A percentile compares a stretch with the other conserved stretches of the same genome.
Evolutionary conservation across 495 filamentous ascomycete genomes (phyloP).

Genomic region (Geopyxis carbonaria): DNA sequence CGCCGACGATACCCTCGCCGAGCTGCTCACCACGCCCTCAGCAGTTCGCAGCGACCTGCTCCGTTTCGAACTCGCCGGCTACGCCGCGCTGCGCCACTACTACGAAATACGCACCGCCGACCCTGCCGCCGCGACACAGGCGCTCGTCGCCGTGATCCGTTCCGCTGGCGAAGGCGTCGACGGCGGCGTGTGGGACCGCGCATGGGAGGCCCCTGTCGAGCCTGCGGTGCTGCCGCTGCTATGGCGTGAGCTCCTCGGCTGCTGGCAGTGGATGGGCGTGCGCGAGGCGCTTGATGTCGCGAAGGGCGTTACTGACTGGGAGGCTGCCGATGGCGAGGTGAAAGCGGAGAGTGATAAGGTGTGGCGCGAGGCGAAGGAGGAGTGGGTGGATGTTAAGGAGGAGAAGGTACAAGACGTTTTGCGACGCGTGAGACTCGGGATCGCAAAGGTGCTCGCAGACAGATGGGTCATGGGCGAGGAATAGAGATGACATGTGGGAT

Average conservation of each 20-base stretch:
- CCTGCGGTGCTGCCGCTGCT: constrained; percentile 15
- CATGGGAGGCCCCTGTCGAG: constrained; percentile 21
- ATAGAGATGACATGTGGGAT: constrained; percentile 6
- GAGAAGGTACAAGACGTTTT: constrained; percentile 10
- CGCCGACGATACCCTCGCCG: constrained; percentile 10
- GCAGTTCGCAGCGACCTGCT: constrained; percentile 14
- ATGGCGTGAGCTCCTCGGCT: constrained; percentile 14
- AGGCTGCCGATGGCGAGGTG: constrained; percentile 5
- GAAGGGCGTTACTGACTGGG: constrained; percentile 22
- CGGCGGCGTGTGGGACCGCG: constrained; percentile 16
- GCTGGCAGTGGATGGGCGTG: constrained; percentile 4
- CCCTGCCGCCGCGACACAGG: constrained; percentile 7
- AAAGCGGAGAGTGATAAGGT: constrained; percentile 6
- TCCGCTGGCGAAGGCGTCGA: constrained; percentile 20
- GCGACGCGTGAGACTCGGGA: constrained; percentile 12
- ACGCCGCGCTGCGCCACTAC: constrained; percentile 19
- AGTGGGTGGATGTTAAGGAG: constrained; percentile 13
- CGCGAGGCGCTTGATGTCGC: constrained; percentile 16
- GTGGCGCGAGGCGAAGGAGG: constrained; percentile 4
- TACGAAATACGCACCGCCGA: constrained; percentile 12
- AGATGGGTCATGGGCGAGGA: constrained; percentile 20
- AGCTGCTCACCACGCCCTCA: constrained; percentile 18
- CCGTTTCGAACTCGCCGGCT: constrained; percentile 23
- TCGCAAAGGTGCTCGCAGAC: constrained; percentile 20
- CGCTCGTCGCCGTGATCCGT: constrained; percentile 22